Evolutionary conservation across 2,329 filamentous ascomycete species (phyloP).

Genomic region (Colletotrichum echinochloae): DNA sequence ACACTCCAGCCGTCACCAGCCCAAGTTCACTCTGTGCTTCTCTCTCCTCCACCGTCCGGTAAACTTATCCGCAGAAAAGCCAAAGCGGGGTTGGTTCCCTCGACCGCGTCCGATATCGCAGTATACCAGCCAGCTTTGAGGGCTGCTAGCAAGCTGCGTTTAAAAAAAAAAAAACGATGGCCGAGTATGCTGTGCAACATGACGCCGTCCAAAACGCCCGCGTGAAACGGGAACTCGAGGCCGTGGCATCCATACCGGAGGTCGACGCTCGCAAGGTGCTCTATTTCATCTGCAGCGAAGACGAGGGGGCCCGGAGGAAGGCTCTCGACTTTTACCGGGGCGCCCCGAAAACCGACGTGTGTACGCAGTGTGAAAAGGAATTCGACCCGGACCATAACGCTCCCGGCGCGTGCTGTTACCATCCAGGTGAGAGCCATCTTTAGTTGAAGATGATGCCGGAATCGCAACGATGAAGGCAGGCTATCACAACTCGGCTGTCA

Average conservation of each 20-base stretch:
- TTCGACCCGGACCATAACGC: neutral
- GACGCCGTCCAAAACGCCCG: neutral
- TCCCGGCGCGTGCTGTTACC: neutral
- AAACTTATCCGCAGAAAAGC: neutral
- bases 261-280: conserved; percentile 14
- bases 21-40: neutral
- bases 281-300: neutral
- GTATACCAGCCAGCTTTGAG: neutral
- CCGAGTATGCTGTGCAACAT: neutral
- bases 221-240: neutral
- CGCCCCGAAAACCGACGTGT: neutral
- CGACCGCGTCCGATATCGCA: neutral
- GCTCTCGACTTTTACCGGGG: neutral
- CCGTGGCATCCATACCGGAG: conserved; percentile 13
- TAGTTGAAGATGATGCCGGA: too few relatives aligned
- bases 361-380: neutral
- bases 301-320: neutral
- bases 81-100: neutral
- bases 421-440: neutral
- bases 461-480: too few relatives aligned
- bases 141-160: neutral
- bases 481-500: too few relatives aligned
- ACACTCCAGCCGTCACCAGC: neutral
- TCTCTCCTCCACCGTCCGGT: neutral
- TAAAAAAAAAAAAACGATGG: neutral